Base-by-base conservation (phyloP, 139 green algal genomes). In the Tetradesmus obliquus region DNA sequence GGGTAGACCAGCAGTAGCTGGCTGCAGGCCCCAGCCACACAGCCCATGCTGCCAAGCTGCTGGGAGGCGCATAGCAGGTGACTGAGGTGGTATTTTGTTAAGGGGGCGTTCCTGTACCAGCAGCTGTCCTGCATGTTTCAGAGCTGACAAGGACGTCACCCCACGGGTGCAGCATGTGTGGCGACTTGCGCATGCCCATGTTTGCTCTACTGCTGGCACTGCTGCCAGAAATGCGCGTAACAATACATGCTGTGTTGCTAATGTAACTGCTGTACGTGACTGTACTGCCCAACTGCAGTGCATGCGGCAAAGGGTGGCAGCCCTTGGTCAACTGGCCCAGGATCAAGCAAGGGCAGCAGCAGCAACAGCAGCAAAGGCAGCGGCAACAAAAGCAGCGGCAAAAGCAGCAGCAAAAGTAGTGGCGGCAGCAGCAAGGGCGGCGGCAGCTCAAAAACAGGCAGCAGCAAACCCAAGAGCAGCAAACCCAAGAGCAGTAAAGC, bases 301-400 rank as follows among this genome's bases (percentile, higher is more conserved):
- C 7, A n/a, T 71, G 85, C 85, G 45, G 45, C 85, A 45, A 89
- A 89, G 22, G 20, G 66, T 66, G 53, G 87, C 74, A 91, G 87
- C 87, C 76, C 88, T n/a, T 91, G 88, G 76, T 80, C 76, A 13
- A 81, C 76, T 7, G 76, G 79, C n/a, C 24, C 76, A 60, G 88
- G 55, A 1, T 53, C 53, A 6, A 86, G 55, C 76, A 86, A 55
- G 9, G 62, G 58, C 24, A 91, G 88, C 87, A 55, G 72, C 69
- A 84, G 71, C 76, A 79, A 76, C 55, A 80, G 76, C 87, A 85
- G 51, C n/a, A 87, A 72, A 54, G 62, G 79, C 79, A 79, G 79
- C 79, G 54, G 87, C 55, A 87, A 79, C 76, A 91, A 66, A 19
- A 3, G 74, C 20, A 71, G 87, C 74, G 62, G 55, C 15, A 85